phyloP scores from a whole-genome alignment of 108 stramenopile genomes.

The Schizochytrium sp. region DNA sequence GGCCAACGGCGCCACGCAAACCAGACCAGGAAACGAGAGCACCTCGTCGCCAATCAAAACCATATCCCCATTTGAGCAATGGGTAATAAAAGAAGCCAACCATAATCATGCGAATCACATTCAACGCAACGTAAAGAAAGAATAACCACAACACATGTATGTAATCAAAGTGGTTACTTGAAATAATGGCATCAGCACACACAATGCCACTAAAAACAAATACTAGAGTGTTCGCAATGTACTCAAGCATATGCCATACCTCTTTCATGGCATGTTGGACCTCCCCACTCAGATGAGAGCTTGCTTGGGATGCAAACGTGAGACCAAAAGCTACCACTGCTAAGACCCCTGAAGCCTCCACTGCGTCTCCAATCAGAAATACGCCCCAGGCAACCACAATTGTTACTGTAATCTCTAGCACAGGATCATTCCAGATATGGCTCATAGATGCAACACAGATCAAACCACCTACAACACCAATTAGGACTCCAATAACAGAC shows the following conservation, averaged over 20 bases:
- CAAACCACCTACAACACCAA: constrained; percentile 60
- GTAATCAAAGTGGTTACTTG: background rate
- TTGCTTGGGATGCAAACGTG: constrained; percentile 65
- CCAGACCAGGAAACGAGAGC: constrained; percentile 83
- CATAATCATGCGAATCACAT: constrained; percentile 50
- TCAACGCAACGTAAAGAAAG: background rate
- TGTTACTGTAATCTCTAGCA: constrained; percentile 67
- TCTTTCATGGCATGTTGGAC: background rate
- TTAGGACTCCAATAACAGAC: constrained; percentile 62
- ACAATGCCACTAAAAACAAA: constrained; percentile 63
- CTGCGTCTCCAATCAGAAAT: constrained; percentile 64
- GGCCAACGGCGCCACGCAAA: constrained; percentile 85
- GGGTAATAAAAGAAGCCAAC: constrained; percentile 51
- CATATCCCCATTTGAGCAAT: constrained; percentile 27
- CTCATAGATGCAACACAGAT: background rate
- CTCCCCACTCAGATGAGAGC: constrained; percentile 38
- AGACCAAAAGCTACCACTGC: constrained; percentile 59
- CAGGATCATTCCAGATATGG: constrained; percentile 33
- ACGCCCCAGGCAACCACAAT: constrained; percentile 58
- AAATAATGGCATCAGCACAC: constrained; percentile 10
- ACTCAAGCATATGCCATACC: constrained; percentile 68
- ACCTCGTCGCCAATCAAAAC: constrained; percentile 71
- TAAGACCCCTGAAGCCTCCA: constrained; percentile 66
- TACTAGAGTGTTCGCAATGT: constrained; percentile 65
- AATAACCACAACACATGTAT: background rate